phyloP scores from a whole-genome alignment of 2,329 filamentous ascomycete species.

The Talaromyces sp. region DNA sequence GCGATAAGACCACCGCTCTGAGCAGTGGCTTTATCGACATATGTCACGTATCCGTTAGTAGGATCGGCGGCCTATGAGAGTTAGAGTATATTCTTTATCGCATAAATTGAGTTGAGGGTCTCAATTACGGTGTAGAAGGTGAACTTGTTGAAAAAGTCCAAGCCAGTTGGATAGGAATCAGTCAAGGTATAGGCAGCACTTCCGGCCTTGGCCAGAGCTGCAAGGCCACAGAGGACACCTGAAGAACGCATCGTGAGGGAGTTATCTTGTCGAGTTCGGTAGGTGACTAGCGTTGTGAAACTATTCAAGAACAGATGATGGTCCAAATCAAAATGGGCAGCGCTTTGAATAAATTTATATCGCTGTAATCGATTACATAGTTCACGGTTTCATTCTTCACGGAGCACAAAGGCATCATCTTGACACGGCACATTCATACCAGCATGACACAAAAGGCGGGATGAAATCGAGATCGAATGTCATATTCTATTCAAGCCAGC shows the following conservation, averaged over 20 bases:
- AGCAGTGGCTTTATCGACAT: conserved; percentile 31
- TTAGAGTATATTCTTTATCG: conserved; percentile 26
- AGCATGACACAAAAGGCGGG: not conserved
- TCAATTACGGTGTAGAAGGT: conserved; percentile 42
- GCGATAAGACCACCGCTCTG: conserved; percentile 30
- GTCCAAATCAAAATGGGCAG: not conserved
- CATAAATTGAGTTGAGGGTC: conserved; percentile 26
- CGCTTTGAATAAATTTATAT: not conserved
- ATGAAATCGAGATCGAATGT: not conserved
- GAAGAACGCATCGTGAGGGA: not conserved
- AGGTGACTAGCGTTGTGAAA: not conserved
- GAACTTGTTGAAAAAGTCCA: conserved; percentile 46
- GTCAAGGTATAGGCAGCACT: not conserved
- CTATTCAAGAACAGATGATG: not conserved
- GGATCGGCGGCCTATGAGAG: not conserved
- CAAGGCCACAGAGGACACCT: not conserved
- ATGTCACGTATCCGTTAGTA: not conserved
- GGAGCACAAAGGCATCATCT: not conserved
- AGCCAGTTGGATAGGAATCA: conserved; percentile 19
- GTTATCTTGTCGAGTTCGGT: not conserved
- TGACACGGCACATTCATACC: not conserved
- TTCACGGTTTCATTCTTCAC: not conserved
- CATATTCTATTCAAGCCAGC: not conserved
- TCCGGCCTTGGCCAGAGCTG: not conserved
- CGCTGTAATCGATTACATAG: not conserved